Evolutionary conservation across 2,329 filamentous ascomycete genomes (phyloP).

Genomic region (Trichoderma aggressivum): DNA sequence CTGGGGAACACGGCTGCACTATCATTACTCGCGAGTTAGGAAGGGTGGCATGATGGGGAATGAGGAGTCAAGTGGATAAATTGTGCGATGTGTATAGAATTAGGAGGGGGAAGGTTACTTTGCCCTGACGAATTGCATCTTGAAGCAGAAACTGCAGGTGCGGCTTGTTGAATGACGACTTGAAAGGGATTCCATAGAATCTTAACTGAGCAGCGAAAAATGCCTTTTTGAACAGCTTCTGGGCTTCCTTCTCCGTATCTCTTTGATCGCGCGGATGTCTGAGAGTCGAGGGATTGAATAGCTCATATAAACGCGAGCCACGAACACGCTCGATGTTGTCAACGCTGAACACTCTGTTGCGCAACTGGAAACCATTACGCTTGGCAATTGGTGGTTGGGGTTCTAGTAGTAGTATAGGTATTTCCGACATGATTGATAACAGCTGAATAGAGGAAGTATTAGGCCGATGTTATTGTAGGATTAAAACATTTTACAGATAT

Average conservation of each 20-base stretch:
- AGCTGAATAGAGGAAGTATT: background rate
- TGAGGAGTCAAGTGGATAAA: background rate
- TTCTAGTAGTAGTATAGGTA: background rate
- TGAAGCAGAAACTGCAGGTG: background rate
- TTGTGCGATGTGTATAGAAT: background rate
- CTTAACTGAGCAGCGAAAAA: conserved; percentile 3
- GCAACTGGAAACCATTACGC: conserved; percentile 5
- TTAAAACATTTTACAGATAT: background rate
- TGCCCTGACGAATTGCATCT: background rate
- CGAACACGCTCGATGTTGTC: background rate
- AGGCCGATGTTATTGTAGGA: background rate
- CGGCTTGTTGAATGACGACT: background rate
- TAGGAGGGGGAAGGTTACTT: background rate
- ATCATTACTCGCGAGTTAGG: background rate
- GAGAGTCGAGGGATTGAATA: background rate
- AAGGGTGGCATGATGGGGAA: background rate
- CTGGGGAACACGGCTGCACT: background rate
- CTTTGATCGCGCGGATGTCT: background rate
- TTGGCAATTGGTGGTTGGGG: background rate
- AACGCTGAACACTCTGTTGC: background rate
- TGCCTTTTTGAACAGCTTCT: background rate
- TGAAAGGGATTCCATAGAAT: background rate
- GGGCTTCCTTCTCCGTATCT: background rate
- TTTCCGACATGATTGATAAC: background rate
- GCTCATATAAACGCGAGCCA: background rate